Evolutionary conservation across 2,329 filamentous ascomycete genomes (phyloP).

Genomic region (Penicillium decumbens): DNA sequence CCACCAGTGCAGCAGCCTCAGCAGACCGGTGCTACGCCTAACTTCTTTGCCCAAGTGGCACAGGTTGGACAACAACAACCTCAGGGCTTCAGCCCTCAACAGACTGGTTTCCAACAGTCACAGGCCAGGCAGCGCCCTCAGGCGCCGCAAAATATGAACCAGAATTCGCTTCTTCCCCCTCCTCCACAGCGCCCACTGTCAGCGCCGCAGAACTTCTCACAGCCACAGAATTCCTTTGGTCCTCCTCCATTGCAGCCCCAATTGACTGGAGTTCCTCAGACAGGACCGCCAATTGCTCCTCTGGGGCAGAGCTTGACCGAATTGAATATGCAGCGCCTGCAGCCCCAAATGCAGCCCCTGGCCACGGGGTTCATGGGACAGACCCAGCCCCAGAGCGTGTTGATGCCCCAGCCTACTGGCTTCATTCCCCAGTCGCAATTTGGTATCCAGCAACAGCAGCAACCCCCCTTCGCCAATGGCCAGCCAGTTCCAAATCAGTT

Average conservation of each 20-base stretch:
- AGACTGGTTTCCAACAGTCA: constrained; percentile 36
- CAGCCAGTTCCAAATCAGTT: constrained; percentile 38
- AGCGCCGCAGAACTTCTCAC: constrained; percentile 72
- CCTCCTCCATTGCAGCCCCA: constrained; percentile 76
- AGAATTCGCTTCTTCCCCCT: constrained; percentile 65
- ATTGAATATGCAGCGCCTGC: constrained; percentile 61
- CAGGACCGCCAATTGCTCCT: constrained; percentile 57
- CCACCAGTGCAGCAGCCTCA: constrained; percentile 38
- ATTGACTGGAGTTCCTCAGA: constrained; percentile 67
- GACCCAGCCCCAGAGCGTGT: constrained; percentile 39
- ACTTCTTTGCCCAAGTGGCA: constrained; percentile 49
- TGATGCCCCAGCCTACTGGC: constrained; percentile 47
- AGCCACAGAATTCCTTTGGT: constrained; percentile 66
- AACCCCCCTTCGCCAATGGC: constrained; percentile 26
- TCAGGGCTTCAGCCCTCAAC: constrained; percentile 33
- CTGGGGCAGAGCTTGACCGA: constrained; percentile 74
- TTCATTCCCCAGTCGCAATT: constrained; percentile 46
- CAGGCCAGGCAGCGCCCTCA: constrained; percentile 63
- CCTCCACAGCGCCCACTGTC: constrained; percentile 78
- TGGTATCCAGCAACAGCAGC: constrained; percentile 43
- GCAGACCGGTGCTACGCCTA: constrained; percentile 44
- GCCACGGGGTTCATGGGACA: constrained; percentile 56
- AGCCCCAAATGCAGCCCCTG: constrained; percentile 58
- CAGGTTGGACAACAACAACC: constrained; percentile 26
- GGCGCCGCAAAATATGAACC: constrained; percentile 60